Percentiles rank a stretch among this genome's conserved stretches.
Evolutionary conservation across 225 moss, liverwort and hornwort genomes (phyloP).

Genomic region (Neckera pumila): DNA sequence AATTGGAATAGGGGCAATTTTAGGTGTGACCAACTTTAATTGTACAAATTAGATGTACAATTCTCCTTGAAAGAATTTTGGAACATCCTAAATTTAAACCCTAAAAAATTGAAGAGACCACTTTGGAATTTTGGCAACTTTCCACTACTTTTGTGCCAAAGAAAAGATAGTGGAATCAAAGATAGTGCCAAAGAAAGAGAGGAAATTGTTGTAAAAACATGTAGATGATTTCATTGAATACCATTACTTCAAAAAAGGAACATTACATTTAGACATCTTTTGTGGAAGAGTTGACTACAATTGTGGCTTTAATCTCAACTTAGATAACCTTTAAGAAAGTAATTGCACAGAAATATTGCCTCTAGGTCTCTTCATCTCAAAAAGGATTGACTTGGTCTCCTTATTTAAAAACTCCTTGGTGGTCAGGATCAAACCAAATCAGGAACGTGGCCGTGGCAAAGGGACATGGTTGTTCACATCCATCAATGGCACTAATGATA

Average conservation of each 20-base stretch:
- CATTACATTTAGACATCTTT: background rate
- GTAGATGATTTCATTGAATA: background rate
- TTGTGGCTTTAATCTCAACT: background rate
- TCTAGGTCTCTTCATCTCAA: accelerated
- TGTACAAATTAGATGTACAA: too few relatives aligned
- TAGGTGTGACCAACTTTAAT: background rate
- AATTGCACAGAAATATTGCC: too few relatives aligned
- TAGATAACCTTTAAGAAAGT: background rate
- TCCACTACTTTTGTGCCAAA: too few relatives aligned
- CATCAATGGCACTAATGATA: background rate
- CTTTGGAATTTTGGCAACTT: background rate
- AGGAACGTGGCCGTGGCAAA: accelerated
- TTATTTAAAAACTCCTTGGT: background rate
- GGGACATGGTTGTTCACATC: background rate
- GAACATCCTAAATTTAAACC: too few relatives aligned
- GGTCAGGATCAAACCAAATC: accelerated
- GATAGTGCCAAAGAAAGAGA: background rate
- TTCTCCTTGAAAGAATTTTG: background rate
- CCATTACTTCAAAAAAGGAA: background rate
- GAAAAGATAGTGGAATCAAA: too few relatives aligned
- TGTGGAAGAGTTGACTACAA: background rate
- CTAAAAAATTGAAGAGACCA: background rate
- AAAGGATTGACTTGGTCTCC: background rate
- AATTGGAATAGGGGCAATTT: background rate
- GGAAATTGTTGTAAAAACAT: background rate